Percentiles rank a stretch among this genome's conserved stretches.
phyloP scores from a whole-genome alignment of 106 monocot species.

The Platanthera guangdongensis region DNA sequence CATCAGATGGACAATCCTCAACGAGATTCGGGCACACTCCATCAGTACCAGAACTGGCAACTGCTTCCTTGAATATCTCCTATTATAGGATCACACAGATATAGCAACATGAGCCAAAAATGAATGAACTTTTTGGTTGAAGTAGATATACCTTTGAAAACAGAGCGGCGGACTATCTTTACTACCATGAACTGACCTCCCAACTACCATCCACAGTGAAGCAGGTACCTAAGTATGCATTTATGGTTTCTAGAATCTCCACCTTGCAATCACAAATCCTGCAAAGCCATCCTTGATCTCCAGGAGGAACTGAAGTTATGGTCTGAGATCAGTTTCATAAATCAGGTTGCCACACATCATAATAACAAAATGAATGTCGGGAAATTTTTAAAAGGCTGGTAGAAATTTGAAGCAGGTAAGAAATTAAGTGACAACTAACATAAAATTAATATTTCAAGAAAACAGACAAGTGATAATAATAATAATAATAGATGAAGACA shows the following conservation, averaged over 20 bases:
- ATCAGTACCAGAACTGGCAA: conserved; percentile 20
- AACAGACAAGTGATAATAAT: neutral
- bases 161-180: neutral
- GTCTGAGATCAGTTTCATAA: conserved; percentile 16
- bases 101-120: neutral
- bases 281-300: conserved; percentile 81
- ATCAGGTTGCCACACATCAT: conserved; percentile 13
- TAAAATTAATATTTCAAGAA: neutral
- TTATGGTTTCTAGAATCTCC: conserved; percentile 63
- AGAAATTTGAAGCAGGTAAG: neutral
- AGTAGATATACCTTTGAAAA: conserved; percentile 8
- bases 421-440: neutral
- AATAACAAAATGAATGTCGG: conserved; percentile 6
- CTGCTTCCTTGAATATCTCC: conserved; percentile 81
- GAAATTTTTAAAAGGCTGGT: neutral
- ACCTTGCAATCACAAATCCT: conserved; percentile 68
- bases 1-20: conserved; percentile 83
- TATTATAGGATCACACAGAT: conserved; percentile 18
- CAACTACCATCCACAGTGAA: conserved; percentile 54
- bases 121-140: neutral
- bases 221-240: conserved; percentile 77
- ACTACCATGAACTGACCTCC: conserved; percentile 41
- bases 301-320: conserved; percentile 55
- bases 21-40: conserved; percentile 23
- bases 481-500: neutral